Evolutionary conservation across 495 filamentous ascomycete genomes (phyloP).

Genomic region (Aspergillus campestris): DNA sequence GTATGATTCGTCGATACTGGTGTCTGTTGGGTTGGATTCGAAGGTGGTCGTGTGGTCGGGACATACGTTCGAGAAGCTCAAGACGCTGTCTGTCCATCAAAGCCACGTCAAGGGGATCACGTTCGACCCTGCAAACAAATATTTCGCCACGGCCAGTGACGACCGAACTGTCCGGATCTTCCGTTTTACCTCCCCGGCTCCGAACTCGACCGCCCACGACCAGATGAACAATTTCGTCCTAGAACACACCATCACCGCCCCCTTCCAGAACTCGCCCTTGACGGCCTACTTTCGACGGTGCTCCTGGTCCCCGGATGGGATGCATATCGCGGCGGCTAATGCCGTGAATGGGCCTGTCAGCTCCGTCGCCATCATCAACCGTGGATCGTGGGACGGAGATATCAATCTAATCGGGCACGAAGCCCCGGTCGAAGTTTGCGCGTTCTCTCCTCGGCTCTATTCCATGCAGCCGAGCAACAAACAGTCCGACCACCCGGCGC

Average conservation of each 20-base stretch:
- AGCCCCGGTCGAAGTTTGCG: conserved; percentile 91
- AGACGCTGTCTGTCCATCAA: conserved; percentile 81
- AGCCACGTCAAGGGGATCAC: conserved; percentile 98
- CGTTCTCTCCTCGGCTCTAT: conserved; percentile 90
- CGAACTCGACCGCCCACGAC: conserved; percentile 90
- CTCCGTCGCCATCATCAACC: conserved; percentile 91
- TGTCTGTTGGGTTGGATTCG: conserved; percentile 93
- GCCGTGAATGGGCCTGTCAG: conserved; percentile 95
- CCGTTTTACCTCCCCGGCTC: conserved; percentile 79
- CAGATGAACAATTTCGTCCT: conserved; percentile 92
- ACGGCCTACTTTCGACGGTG: conserved; percentile 96
- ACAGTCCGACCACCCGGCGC: conserved; percentile 21
- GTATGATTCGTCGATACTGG: conserved; percentile 86
- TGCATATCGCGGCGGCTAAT: conserved; percentile 95
- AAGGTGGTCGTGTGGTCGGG: conserved; percentile 98
- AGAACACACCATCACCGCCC: conserved; percentile 74
- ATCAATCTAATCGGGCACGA: conserved; percentile 98
- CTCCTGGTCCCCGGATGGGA: conserved; percentile 95
- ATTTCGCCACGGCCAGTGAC: conserved; percentile 96
- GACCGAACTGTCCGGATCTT: conserved; percentile 96
- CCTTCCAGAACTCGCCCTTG: conserved; percentile 80
- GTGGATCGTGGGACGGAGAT: conserved; percentile 87
- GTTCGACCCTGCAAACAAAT: conserved; percentile 98
- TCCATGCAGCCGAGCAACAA: conserved; percentile 54
- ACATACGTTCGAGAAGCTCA: conserved; percentile 94